A percentile compares a stretch with the other conserved stretches of the same genome.
These are phyloP conservation scores for Endocarpon pusillum DNA, from an alignment of 495 filamentous ascomycete genomes.

Conservation along the genomic window DNA sequence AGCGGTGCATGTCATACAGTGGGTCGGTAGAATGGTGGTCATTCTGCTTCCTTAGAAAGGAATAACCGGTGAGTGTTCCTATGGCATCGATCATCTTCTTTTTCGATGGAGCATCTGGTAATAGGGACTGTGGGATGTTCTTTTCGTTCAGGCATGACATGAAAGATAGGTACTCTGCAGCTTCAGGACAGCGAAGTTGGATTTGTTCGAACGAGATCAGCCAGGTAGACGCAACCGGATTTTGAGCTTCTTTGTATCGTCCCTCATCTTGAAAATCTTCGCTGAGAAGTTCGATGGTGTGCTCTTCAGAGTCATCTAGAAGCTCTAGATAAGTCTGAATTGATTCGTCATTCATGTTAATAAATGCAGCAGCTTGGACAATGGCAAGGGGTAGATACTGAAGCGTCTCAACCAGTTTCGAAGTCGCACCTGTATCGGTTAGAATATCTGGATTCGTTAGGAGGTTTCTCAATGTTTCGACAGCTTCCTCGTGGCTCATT, in stretches of 20 bases:
- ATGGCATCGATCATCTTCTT: conserved; percentile 14
- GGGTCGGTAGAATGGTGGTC: conserved; percentile 2
- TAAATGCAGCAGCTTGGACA: conserved; percentile 30
- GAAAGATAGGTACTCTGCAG: conserved; percentile 24
- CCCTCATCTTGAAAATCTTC: conserved; percentile 22
- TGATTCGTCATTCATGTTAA: conserved; percentile 19
- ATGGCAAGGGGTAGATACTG: conserved; percentile 29
- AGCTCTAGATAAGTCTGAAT: conserved; percentile 16
- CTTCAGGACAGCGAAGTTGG: conserved; percentile 10
- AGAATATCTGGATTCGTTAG: conserved; percentile 9
- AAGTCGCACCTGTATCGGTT: conserved; percentile 8
- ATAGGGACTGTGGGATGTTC: conserved; percentile 22
- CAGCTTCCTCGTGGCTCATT: conserved; percentile 7
- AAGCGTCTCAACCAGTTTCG: conserved; percentile 19
- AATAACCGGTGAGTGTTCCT: conserved; percentile 14
- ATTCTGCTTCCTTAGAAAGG: conserved; percentile 12
- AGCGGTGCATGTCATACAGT: conserved; percentile 15
- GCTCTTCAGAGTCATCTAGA: conserved; percentile 15
- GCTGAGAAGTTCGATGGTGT: conserved; percentile 18
- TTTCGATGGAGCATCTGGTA: conserved; percentile 5
- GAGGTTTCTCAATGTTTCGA: conserved; percentile 5
- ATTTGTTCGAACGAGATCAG: conserved; percentile 33
- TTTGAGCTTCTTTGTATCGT: conserved; percentile 18
- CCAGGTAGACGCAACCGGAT: conserved; percentile 28
- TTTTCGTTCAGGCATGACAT: conserved; percentile 26